Conservation (phyloP, 1,284 basidiomycete species). For the Fistulinella staudtii region DNA sequence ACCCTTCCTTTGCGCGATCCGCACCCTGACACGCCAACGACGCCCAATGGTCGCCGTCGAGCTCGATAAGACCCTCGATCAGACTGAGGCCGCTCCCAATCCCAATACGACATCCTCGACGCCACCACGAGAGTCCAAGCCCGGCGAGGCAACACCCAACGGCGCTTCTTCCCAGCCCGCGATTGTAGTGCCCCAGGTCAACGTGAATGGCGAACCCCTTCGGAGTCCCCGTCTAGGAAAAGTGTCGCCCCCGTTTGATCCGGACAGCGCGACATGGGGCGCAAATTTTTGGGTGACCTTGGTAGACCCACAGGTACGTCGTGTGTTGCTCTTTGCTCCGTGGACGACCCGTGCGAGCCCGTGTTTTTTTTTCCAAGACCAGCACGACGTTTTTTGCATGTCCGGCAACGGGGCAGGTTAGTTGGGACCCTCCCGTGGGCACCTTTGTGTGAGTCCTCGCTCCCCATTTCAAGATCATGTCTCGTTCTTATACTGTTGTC, state of each 20-base stretch:
- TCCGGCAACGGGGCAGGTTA: slow-evolving; percentile 86
- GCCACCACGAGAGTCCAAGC: slow-evolving; percentile 10
- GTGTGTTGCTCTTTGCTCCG: slow-evolving; percentile 3
- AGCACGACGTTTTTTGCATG: slow-evolving; percentile 87
- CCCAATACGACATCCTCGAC: background rate
- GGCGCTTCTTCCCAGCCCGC: slow-evolving; percentile 10
- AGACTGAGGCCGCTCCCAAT: slow-evolving; percentile 4
- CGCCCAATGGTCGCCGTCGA: slow-evolving; percentile 22
- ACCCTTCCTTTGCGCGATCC: slow-evolving; percentile 11
- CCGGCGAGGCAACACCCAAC: slow-evolving; percentile 11
- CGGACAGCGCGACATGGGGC: slow-evolving; percentile 49
- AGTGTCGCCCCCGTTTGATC: slow-evolving; percentile 18
- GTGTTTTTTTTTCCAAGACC: slow-evolving; percentile 45
- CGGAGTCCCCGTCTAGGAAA: slow-evolving; percentile 29
- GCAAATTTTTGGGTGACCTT: slow-evolving; percentile 86
- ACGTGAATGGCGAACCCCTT: slow-evolving; percentile 32
- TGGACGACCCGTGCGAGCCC: slow-evolving; percentile 10
- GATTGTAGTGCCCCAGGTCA: slow-evolving; percentile 32
- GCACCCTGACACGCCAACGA: slow-evolving; percentile 5
- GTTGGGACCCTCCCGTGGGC: slow-evolving; percentile 89
- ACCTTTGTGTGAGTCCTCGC: slow-evolving; percentile 72
- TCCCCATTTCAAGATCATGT: slow-evolving; percentile 13
- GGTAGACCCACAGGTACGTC: slow-evolving; percentile 71
- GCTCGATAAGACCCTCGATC: slow-evolving; percentile 28
- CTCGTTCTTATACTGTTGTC: slow-evolving; percentile 9